These are phyloP conservation scores for Leucoagaricus sp. DNA, from an alignment of 1,284 basidiomycete genomes.

Conservation along the genomic window DNA sequence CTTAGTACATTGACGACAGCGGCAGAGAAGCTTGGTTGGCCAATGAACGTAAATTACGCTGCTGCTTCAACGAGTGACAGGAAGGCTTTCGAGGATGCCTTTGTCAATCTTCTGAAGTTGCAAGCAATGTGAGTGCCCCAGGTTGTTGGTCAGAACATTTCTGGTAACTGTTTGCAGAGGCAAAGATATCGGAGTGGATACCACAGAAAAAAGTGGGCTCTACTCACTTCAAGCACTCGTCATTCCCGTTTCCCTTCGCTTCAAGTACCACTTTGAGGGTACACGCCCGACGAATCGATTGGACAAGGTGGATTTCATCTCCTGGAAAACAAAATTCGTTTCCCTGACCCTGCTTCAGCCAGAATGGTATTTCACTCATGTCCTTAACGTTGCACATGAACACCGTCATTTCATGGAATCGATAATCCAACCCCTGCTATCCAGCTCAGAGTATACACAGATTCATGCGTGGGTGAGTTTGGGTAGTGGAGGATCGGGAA, in stretches of 20 bases:
- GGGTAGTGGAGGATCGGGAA: neutral
- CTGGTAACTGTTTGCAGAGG: conserved; percentile 7
- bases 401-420: conserved; percentile 78
- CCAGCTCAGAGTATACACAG: conserved; percentile 57
- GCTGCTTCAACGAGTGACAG: conserved; percentile 50
- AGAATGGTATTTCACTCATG: conserved; percentile 95
- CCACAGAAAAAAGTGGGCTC: conserved; percentile 52
- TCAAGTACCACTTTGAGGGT: conserved; percentile 96
- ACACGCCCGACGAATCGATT: conserved; percentile 85
- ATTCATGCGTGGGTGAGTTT: conserved; percentile 73
- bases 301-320: conserved; percentile 72
- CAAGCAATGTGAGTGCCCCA: conserved; percentile 67
- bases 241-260: conserved; percentile 82
- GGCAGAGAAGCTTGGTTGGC: conserved; percentile 82
- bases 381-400: conserved; percentile 82
- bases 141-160: neutral
- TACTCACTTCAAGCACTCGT: conserved; percentile 87
- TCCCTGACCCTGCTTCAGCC: conserved; percentile 53
- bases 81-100: conserved; percentile 71
- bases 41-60: conserved; percentile 68
- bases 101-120: conserved; percentile 72
- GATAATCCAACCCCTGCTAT: conserved; percentile 75
- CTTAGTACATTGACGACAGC: conserved; percentile 60
- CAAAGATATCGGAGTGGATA: conserved; percentile 9
- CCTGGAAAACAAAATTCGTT: neutral